These are phyloP conservation scores for Debaryomyces singareniensis DNA, from an alignment of 1,139 yeast genomes.

Conservation along the genomic window DNA sequence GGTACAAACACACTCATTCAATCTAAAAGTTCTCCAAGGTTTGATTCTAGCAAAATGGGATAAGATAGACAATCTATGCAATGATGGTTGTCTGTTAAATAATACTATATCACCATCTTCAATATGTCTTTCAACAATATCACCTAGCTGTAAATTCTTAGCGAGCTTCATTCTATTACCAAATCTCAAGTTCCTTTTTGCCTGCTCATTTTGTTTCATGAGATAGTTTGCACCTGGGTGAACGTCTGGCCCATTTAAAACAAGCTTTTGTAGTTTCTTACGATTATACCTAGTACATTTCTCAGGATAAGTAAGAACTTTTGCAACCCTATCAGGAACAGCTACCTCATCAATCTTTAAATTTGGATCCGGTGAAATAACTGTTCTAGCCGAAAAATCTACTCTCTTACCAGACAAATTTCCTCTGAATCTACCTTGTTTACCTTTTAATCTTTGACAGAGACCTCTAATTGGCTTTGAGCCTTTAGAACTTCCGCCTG, in stretches of 20 bases:
- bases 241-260: slow-evolving; percentile 76
- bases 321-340: slow-evolving; percentile 95
- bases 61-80: slow-evolving; percentile 88
- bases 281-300: slow-evolving; percentile 84
- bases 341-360: slow-evolving; percentile 94
- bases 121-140: slow-evolving; percentile 93
- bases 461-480: slow-evolving; percentile 91
- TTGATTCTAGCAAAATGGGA: slow-evolving; percentile 94
- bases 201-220: slow-evolving; percentile 73
- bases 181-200: slow-evolving; percentile 81
- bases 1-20: slow-evolving; percentile 98
- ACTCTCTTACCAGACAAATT: slow-evolving; percentile 97
- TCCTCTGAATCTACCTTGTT: slow-evolving; percentile 98
- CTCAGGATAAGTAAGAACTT: slow-evolving; percentile 93
- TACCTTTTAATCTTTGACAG: slow-evolving; percentile 96
- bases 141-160: slow-evolving; percentile 73
- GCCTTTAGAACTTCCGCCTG: slow-evolving; percentile 47
- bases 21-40: slow-evolving; percentile 97
- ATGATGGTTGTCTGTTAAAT: slow-evolving; percentile 96
- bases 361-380: slow-evolving; percentile 98
- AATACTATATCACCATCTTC: slow-evolving; percentile 96
- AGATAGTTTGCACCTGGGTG: slow-evolving; percentile 98
- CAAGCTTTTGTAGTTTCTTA: slow-evolving; percentile 64
- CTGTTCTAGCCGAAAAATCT: slow-evolving; percentile 97
- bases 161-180: slow-evolving; percentile 84